Conservation (phyloP, 768 basidiomycete genomes). For the Naganishia vishniacii region DNA sequence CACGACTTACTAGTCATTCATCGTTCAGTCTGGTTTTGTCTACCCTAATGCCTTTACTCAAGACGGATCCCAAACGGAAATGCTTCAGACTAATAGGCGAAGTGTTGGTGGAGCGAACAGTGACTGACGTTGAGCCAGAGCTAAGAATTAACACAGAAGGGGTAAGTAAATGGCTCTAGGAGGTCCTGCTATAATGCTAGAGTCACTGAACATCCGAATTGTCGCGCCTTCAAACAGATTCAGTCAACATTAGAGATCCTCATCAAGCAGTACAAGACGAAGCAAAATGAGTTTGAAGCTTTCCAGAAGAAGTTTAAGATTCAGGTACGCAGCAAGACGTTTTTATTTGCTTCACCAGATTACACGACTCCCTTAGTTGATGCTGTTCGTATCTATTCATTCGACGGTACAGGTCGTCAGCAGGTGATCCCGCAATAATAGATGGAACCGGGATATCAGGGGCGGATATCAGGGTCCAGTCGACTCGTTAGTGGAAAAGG, state of each 20-base stretch:
- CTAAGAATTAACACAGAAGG: conserved; percentile 83
- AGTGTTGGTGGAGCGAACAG: conserved; percentile 89
- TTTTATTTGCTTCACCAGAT: background rate
- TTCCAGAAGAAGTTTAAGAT: conserved; percentile 49
- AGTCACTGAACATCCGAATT: too few relatives aligned
- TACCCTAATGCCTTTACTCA: conserved; percentile 74
- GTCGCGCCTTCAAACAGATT: conserved; percentile 58
- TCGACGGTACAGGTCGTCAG: conserved; percentile 12
- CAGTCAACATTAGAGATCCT: conserved; percentile 70
- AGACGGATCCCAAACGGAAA: conserved; percentile 80
- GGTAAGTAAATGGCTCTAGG: conserved; percentile 52
- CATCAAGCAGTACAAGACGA: conserved; percentile 72
- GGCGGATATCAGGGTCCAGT: background rate
- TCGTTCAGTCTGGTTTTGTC: conserved; percentile 71
- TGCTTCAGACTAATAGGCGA: conserved; percentile 96
- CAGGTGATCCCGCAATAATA: background rate
- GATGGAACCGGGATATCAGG: background rate
- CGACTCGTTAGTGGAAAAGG: too few relatives aligned
- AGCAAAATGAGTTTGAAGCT: conserved; percentile 44
- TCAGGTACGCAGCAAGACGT: conserved; percentile 53
- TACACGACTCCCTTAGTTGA: too few relatives aligned
- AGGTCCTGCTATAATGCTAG: too few relatives aligned
- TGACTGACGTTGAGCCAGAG: conserved; percentile 86
- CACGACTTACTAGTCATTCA: background rate
- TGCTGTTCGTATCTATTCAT: too few relatives aligned